These are phyloP conservation scores for Pythium angustatum DNA, from an alignment of 352 stramenopile genomes.

Conservation along the genomic window DNA sequence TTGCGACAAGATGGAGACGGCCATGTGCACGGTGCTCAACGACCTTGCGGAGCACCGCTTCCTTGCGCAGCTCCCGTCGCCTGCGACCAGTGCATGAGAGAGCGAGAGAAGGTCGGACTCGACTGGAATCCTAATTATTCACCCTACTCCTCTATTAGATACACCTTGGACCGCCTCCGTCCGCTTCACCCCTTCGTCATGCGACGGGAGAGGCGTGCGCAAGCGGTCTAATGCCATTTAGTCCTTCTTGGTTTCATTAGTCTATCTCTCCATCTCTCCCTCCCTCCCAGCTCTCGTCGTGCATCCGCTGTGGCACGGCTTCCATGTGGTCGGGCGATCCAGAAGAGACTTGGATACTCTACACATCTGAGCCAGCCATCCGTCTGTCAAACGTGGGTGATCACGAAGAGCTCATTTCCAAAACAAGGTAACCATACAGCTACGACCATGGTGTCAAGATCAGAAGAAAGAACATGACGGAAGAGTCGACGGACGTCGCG, in stretches of 20 bases:
- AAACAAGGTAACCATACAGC: constrained; percentile 9
- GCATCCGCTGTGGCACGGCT: background rate
- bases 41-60: constrained; percentile 41
- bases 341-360: background rate
- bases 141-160: too few relatives aligned
- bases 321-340: background rate
- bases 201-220: background rate
- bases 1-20: constrained; percentile 60
- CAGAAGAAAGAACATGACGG: background rate
- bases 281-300: background rate
- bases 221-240: too few relatives aligned
- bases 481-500: constrained; percentile 32
- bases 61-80: constrained; percentile 23
- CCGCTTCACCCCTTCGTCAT: background rate
- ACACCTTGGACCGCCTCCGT: constrained; percentile 11
- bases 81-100: constrained; percentile 4
- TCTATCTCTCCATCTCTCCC: background rate
- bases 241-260: too few relatives aligned
- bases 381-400: background rate
- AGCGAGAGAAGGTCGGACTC: background rate
- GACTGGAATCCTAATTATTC: constrained; percentile 1
- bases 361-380: constrained; percentile 18
- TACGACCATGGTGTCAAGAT: background rate
- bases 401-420: background rate
- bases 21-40: constrained; percentile 59